Base-by-base conservation (phyloP, 441 rosid species). In the Brassica balearica region DNA sequence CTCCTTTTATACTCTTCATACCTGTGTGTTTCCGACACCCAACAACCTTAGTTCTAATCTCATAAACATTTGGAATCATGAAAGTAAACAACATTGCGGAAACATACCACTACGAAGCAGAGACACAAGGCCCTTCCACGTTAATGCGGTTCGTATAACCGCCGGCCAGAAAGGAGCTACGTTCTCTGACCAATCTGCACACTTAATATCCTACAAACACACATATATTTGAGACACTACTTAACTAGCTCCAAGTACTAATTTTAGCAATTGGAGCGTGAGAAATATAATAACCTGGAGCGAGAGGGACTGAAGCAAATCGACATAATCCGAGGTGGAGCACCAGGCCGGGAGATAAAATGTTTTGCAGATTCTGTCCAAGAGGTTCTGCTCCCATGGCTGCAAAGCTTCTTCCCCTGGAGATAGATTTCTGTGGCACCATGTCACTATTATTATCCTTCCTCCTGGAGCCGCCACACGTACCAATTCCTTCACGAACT, bases 131-230 rank as follows among this genome's bases (percentile, higher is more conserved):
- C 95, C 98, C 29, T 90, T 92, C 98, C 97, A 94, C 3, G 97
- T 87, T 22, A 91, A 74, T 23, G 95, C 95, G 0, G 97, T 89
- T 65, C 82, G 86, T 56, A 91, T 84, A 65, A 94, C 98, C 0
- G 97, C 97, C 0, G 98, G 97, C 98, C 97, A 94, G 75, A 94
- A 92, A 15, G 98, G 97, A 6, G 97, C 94, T 3, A 94, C 97
- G 22, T 91, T 41, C 68, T 80, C 72, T 59, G 97, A 85, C 98
- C 98, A 94, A 83, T 94, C 98, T 34, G 86, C 95, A 27, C 83
- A 84, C 83, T 84, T 90, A 15, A 94, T 89, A 55, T 91, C 97
- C 97, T 94, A 38, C 73, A 55, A 14, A 67, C 75, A 66, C 8
- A 15, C 15, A 60, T 17, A 27, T 4, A 60, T 20, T n/a, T 68